phyloP scores from a whole-genome alignment of 805 yeast species.

The Huiozyma sinensis region DNA sequence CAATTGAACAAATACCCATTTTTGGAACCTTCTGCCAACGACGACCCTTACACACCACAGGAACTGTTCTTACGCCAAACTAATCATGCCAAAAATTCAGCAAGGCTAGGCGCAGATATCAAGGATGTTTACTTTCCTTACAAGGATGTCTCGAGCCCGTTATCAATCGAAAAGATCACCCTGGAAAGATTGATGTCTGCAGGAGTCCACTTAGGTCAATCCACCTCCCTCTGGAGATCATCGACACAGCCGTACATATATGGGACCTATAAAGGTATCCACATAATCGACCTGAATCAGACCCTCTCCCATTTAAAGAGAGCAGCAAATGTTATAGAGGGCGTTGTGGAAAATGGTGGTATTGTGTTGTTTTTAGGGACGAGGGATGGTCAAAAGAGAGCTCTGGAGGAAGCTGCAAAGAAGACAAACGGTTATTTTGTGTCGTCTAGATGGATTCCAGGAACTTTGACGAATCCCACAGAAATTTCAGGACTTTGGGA shows the following conservation, averaged over 20 bases:
- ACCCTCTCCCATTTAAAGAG: conserved; percentile 66
- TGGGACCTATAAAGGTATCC: conserved; percentile 85
- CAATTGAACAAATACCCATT: conserved; percentile 36
- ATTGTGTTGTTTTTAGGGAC: conserved; percentile 78
- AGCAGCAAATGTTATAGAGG: conserved; percentile 78
- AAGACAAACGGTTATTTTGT: conserved; percentile 75
- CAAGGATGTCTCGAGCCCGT: conserved; percentile 51
- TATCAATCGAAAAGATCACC: conserved; percentile 45
- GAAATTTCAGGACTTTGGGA: conserved; percentile 51
- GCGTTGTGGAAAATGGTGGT: conserved; percentile 78
- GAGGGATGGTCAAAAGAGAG: conserved; percentile 60
- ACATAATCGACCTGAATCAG: conserved; percentile 80
- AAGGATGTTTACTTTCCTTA: conserved; percentile 59
- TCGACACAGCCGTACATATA: conserved; percentile 76
- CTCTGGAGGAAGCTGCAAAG: conserved; percentile 69
- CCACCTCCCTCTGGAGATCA: conserved; percentile 68
- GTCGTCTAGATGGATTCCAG: conserved; percentile 84
- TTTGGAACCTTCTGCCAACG: conserved; percentile 47
- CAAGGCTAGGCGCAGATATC: conserved; percentile 53
- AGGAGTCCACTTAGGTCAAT: conserved; percentile 91
- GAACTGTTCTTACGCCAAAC: conserved; percentile 69
- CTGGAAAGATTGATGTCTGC: conserved; percentile 72
- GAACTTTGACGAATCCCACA: conserved; percentile 78
- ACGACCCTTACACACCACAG: conserved; percentile 61
- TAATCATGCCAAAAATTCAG: conserved; percentile 45